A percentile compares a stretch with the other conserved stretches of the same genome.
These are phyloP conservation scores for Zygotorulaspora sp. DNA, from an alignment of 805 yeast species.

Conservation along the genomic window DNA sequence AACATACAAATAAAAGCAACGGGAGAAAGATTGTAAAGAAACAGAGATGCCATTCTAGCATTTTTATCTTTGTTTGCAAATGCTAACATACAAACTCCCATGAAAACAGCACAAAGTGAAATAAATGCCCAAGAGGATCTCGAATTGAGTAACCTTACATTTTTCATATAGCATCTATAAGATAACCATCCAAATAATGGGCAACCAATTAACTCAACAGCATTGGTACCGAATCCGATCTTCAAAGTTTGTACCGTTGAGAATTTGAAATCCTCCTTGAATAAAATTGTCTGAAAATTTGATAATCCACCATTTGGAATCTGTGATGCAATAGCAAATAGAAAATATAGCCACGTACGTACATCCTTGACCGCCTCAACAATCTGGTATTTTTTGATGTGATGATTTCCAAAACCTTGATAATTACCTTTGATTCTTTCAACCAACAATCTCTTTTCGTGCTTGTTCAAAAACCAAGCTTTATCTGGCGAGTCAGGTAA, in stretches of 20 bases:
- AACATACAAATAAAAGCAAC: constrained; percentile 6
- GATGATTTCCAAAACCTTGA: constrained; percentile 45
- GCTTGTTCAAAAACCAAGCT: constrained; percentile 38
- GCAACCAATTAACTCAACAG: constrained; percentile 29
- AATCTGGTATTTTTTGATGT: constrained; percentile 44
- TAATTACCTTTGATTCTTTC: constrained; percentile 42
- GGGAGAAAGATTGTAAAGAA: constrained; percentile 4
- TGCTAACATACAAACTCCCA: constrained; percentile 29
- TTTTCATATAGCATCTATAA: constrained; percentile 5
- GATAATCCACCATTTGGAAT: constrained; percentile 45
- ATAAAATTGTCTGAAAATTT: constrained; percentile 42
- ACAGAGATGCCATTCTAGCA: constrained; percentile 25
- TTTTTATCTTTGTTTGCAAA: constrained; percentile 30
- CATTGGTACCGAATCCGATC: constrained; percentile 38
- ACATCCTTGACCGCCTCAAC: constrained; percentile 41
- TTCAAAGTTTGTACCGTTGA: constrained; percentile 30
- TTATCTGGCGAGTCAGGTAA: constrained; percentile 45
- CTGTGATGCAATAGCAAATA: constrained; percentile 31
- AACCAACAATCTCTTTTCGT: constrained; percentile 39
- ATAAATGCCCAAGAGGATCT: no score
- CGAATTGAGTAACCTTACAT: constrained; percentile 4
- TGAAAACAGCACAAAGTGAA: constrained; percentile 4
- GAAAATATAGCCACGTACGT: constrained; percentile 38
- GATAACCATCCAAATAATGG: constrained; percentile 9
- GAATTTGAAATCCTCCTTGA: constrained; percentile 35